Conservation (phyloP, 2,329 filamentous ascomycete species). For the Nigrograna mackinnonii region DNA sequence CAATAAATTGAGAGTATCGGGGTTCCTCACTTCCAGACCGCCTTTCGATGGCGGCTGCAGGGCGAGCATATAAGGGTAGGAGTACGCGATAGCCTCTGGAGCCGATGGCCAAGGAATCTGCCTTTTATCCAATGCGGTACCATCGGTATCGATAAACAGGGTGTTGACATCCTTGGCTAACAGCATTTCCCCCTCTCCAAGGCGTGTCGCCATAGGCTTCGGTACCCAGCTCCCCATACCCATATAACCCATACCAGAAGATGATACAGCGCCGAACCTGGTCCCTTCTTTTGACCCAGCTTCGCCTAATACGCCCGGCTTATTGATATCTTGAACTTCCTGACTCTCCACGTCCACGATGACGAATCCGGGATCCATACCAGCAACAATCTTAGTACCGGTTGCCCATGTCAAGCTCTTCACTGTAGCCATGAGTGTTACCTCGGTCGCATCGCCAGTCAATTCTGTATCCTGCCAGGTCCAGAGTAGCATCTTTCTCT, state of each 20-base stretch:
- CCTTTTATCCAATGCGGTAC: conserved; percentile 77
- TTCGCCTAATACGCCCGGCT: conserved; percentile 72
- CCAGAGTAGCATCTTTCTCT: conserved; percentile 87
- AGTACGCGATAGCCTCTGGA: conserved; percentile 91
- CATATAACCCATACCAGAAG: conserved; percentile 94
- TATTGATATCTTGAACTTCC: conserved; percentile 76
- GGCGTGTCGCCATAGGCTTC: conserved; percentile 81
- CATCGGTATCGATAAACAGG: conserved; percentile 83
- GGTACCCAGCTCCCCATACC: conserved; percentile 90
- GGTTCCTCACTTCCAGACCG: conserved; percentile 86
- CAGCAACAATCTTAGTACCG: conserved; percentile 83
- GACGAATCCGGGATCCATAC: conserved; percentile 89
- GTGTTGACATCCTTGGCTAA: conserved; percentile 99
- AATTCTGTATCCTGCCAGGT: conserved; percentile 96
- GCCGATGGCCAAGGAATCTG: conserved; percentile 92
- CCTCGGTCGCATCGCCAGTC: conserved; percentile 71
- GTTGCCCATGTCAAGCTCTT: conserved; percentile 91
- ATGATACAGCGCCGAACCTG: conserved; percentile 81
- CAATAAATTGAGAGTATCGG: conserved; percentile 84
- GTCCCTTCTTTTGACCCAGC: conserved; percentile 66
- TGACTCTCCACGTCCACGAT: conserved; percentile 82
- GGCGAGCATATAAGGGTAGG: conserved; percentile 92
- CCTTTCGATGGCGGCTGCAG: conserved; percentile 84
- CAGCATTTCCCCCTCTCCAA: conserved; percentile 82
- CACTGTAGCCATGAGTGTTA: conserved; percentile 79